Evolutionary conservation across 306 rosid species (phyloP).

Genomic region (Fragaria ananassa): DNA sequence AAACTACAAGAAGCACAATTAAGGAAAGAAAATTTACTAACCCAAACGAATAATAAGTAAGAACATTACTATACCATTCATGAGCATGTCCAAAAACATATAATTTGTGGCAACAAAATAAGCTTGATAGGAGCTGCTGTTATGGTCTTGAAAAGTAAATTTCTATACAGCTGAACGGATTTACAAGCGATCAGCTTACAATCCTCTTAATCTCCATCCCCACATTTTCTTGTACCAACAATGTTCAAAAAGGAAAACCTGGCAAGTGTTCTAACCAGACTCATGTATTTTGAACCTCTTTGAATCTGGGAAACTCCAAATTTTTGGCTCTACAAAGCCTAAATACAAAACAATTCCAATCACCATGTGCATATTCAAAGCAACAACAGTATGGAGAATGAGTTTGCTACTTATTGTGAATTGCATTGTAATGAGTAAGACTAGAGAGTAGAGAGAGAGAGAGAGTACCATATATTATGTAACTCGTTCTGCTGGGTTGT

Average conservation of each 20-base stretch:
- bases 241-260: not conserved
- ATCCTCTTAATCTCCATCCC: too few species aligned
- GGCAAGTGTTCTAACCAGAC: not conserved
- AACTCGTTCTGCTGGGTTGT: slow-evolving; percentile 39
- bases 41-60: not conserved
- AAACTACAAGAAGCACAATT: not conserved
- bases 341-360: slow-evolving; percentile 9
- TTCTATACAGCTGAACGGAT: not conserved
- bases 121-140: not conserved
- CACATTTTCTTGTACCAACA: too few species aligned
- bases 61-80: not conserved
- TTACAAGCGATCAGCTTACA: too few species aligned
- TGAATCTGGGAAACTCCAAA: slow-evolving; percentile 2
- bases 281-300: too few species aligned
- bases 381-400: not conserved
- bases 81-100: not conserved
- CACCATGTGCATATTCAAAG: not conserved
- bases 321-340: not conserved
- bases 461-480: slow-evolving; percentile 39
- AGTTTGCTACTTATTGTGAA: not conserved
- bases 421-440: not conserved
- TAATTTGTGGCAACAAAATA: not conserved
- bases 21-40: not conserved
- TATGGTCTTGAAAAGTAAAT: not conserved
- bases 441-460: not conserved